These are phyloP conservation scores for Salix caprea DNA, from an alignment of 345 rosid genomes.

Conservation along the genomic window DNA sequence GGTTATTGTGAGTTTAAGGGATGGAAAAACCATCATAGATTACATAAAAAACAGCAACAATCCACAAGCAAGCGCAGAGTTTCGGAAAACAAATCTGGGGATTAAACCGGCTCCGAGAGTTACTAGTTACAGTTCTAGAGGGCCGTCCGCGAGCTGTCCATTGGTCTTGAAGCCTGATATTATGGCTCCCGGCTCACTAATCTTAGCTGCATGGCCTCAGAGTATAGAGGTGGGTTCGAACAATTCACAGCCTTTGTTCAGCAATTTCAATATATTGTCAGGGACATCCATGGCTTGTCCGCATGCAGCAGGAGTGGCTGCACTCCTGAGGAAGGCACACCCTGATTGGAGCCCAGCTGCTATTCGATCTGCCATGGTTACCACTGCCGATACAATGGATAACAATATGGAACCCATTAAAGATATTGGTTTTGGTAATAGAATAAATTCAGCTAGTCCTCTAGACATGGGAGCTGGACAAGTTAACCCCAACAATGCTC, in stretches of 20 bases:
- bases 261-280: constrained; percentile 11
- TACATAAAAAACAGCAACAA: constrained; percentile 30
- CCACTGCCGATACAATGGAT: constrained; percentile 37
- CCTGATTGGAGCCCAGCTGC: constrained; percentile 51
- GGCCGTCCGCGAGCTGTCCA: constrained; percentile 52
- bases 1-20: constrained; percentile 20
- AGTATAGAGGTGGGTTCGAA: constrained; percentile 16
- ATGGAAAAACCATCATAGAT: constrained; percentile 27
- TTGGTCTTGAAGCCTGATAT: constrained; percentile 49
- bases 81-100: constrained; percentile 28
- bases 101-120: constrained; percentile 39
- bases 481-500: constrained; percentile 47
- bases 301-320: constrained; percentile 47
- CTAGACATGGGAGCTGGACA: constrained; percentile 57
- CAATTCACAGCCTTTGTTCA: constrained; percentile 1
- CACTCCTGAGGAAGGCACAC: constrained; percentile 16
- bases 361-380: constrained; percentile 60
- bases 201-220: constrained; percentile 55
- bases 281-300: constrained; percentile 68
- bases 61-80: constrained; percentile 38
- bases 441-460: constrained; percentile 29
- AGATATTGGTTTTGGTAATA: constrained; percentile 19
- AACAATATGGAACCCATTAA: constrained; percentile 14
- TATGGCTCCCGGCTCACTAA: constrained; percentile 42
- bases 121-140: constrained; percentile 49